Conservation (phyloP, 148 eudicot genomes). For the Vaccinium corymbosum region DNA sequence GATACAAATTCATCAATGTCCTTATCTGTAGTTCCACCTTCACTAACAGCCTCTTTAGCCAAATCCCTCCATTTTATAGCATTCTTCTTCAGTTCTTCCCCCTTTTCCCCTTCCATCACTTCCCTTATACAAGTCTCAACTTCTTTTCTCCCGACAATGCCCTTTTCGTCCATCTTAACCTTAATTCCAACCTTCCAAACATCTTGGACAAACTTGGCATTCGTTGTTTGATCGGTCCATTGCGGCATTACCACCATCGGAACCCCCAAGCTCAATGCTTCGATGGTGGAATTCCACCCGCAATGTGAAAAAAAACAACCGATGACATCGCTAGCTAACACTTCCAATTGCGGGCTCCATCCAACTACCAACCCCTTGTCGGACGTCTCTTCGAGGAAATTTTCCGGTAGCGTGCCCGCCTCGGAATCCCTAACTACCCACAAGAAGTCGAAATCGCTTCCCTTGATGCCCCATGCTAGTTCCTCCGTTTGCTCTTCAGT, state of each 20-base stretch:
- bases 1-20: constrained; percentile 36
- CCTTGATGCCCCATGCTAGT: constrained; percentile 34
- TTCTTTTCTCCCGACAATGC: constrained; percentile 36
- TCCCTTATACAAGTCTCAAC: constrained; percentile 29
- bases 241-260: constrained; percentile 53
- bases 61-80: constrained; percentile 33
- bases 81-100: constrained; percentile 30
- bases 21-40: constrained; percentile 42
- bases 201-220: constrained; percentile 46
- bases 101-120: constrained; percentile 39
- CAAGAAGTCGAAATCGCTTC: constrained; percentile 23
- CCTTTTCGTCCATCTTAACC: constrained; percentile 35
- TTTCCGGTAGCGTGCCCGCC: constrained; percentile 21
- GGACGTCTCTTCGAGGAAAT: constrained; percentile 8
- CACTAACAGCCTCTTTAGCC: constrained; percentile 33
- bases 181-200: constrained; percentile 50
- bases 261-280: constrained; percentile 34
- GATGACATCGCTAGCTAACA: constrained; percentile 27
- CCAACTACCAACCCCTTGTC: constrained; percentile 31
- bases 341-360: constrained; percentile 43
- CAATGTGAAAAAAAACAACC: constrained; percentile 46
- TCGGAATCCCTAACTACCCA: constrained; percentile 38
- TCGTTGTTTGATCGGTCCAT: constrained; percentile 47
- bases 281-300: constrained; percentile 49
- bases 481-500: constrained; percentile 34